Percentiles rank a stretch among this genome's conserved stretches.
Conservation (phyloP, 345 rosid species). For the Aquilaria yunnanensis region DNA sequence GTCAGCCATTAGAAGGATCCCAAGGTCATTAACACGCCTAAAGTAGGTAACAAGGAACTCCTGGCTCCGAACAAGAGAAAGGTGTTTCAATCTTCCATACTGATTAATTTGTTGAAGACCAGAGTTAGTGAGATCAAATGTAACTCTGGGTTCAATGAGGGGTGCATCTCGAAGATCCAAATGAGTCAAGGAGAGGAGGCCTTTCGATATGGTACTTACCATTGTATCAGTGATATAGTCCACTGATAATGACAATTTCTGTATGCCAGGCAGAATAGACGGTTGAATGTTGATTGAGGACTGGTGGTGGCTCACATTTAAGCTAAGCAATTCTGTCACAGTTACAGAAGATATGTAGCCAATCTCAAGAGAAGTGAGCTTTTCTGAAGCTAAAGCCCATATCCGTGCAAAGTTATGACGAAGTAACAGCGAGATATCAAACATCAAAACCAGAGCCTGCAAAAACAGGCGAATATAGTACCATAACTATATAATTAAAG, state of each 20-base stretch:
- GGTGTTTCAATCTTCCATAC: constrained; percentile 69
- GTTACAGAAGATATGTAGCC: constrained; percentile 71
- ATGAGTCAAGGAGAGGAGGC: constrained; percentile 57
- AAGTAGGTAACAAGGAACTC: constrained; percentile 62
- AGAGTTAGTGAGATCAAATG: constrained; percentile 72
- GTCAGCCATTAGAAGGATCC: constrained; percentile 86
- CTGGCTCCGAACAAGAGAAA: constrained; percentile 79
- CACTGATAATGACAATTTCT: constrained; percentile 64
- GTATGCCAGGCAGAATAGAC: constrained; percentile 53
- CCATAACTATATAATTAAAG: no score
- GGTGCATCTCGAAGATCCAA: constrained; percentile 92
- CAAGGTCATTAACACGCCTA: constrained; percentile 83
- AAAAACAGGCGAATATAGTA: constrained; percentile 1
- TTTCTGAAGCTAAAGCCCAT: constrained; percentile 71
- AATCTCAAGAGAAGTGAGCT: constrained; percentile 76
- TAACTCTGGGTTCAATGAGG: constrained; percentile 51
- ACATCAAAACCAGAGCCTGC: constrained; percentile 69
- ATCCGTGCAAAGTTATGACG: constrained; percentile 56
- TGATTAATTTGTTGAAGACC: constrained; percentile 83
- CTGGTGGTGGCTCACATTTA: constrained; percentile 30
- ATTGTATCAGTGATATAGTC: constrained; percentile 73
- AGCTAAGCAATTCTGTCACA: constrained; percentile 68
- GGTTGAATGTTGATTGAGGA: constrained; percentile 26
- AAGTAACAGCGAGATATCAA: constrained; percentile 66
- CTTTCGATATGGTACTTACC: constrained; percentile 63